Base-by-base conservation (phyloP, 2,329 filamentous ascomycete species). In the Fusarium heterosporum region DNA sequence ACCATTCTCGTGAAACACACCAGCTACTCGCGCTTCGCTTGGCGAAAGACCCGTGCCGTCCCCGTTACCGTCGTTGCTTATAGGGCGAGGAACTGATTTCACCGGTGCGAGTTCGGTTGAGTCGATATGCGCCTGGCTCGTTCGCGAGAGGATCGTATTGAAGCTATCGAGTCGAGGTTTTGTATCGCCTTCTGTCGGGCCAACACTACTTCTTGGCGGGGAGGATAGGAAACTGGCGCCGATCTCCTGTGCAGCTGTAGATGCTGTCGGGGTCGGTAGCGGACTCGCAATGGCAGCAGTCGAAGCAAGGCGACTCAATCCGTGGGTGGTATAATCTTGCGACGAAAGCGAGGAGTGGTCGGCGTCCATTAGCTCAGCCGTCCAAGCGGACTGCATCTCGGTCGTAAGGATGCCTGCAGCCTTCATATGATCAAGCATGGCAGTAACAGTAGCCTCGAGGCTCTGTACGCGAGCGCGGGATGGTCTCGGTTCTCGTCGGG, bases 391-490 rank as follows among this genome's bases (percentile, higher is more conserved):
- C 30, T 75, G 71, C 68, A 73, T 71, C 57, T 74, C 68, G 61
- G 68, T 28, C 19, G 68, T 64, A 39, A 71, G 65, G 39, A 76
- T 70, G 14, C 75, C 74, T 3, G 75, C 73, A 9, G 73, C 68
- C 54, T 74, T 77, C 75, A 77, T 77, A 57, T 77, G 74, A 32
- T 77, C 73, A 34, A 74, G 69, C 69, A 77, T 72, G 19, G 67
- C 61, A 16, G 74, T 56, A 14, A 77, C 55, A 11, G 73, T 75
- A 2, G 66, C 70, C 60, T 78, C 74, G 34, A 77, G 73, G 55
- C 63, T 73, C 55, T 74, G 70, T 25, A 77, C 70, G 11, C 72
- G 70, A 17, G 73, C 72, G 54, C 73, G 66, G n/a, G 75, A 75
- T 3, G 75, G 76, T 38, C 75, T 67, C 16, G 72, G 73, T 54